These are phyloP conservation scores for Saccharomyces hybrid DNA, from an alignment of 1,139 yeast genomes.

Conservation along the genomic window DNA sequence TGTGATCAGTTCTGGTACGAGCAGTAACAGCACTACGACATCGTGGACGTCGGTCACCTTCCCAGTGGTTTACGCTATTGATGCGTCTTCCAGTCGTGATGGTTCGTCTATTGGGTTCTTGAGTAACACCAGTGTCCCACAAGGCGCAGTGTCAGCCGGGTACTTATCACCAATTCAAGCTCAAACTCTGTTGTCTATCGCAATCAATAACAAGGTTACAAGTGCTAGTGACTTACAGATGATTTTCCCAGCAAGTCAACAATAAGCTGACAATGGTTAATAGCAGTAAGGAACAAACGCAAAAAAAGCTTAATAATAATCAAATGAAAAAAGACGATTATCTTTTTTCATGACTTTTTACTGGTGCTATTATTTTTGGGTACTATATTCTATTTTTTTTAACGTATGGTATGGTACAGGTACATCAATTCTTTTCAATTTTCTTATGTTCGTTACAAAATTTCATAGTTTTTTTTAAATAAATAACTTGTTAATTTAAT, in stretches of 20 bases:
- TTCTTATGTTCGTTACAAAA: background rate
- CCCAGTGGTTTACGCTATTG: conserved; percentile 20
- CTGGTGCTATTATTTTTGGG: no score
- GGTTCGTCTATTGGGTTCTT: conserved; percentile 8
- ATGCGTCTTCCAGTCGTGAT: conserved; percentile 3
- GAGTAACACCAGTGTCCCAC: conserved; percentile 15
- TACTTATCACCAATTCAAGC: conserved; percentile 26
- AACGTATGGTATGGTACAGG: background rate
- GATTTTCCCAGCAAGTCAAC: conserved; percentile 12
- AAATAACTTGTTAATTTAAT: background rate
- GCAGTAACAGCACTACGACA: conserved; percentile 11
- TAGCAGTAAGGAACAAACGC: no score
- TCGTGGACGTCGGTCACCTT: conserved; percentile 9
- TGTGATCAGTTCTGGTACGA: conserved; percentile 19
- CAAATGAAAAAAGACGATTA: background rate
- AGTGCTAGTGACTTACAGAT: conserved; percentile 8
- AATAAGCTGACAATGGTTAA: background rate
- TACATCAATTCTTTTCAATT: background rate
- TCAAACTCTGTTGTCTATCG: conserved; percentile 24
- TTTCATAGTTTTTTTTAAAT: background rate
- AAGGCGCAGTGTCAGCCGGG: conserved; percentile 26
- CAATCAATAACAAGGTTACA: conserved; percentile 20
- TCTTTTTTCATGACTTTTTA: no score
- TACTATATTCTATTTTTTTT: background rate
- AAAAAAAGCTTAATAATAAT: no score